phyloP scores from a whole-genome alignment of 805 yeast species.

The Candida verbasci region DNA sequence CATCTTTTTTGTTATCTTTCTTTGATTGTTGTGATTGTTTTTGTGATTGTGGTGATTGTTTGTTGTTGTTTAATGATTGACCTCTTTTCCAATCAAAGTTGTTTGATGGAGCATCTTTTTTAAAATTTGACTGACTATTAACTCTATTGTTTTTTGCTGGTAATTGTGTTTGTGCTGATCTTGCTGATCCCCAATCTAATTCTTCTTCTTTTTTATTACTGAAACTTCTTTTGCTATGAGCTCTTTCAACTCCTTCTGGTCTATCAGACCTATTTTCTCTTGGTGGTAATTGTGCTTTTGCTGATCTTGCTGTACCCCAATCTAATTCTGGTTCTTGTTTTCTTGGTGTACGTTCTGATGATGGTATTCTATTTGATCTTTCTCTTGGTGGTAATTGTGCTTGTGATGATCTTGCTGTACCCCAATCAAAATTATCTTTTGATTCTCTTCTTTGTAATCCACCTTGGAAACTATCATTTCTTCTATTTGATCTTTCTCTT shows the following conservation, averaged over 20 bases:
- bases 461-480: constrained; percentile 9
- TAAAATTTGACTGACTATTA: constrained; percentile 4
- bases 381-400: constrained; percentile 37
- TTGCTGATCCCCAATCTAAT: constrained; percentile 46
- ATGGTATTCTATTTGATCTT: constrained; percentile 21
- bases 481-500: constrained; percentile 30
- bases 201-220: constrained; percentile 24
- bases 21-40: constrained; percentile 2
- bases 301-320: constrained; percentile 37
- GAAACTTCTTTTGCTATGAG: constrained; percentile 19
- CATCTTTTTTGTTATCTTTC: constrained; percentile 19
- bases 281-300: constrained; percentile 28
- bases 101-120: constrained; percentile 19
- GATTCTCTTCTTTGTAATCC: constrained; percentile 42
- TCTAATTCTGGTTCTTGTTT: constrained; percentile 38
- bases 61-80: constrained; percentile 1
- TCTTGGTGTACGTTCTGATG: constrained; percentile 21
- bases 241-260: constrained; percentile 37
- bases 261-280: constrained; percentile 28
- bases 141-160: constrained; percentile 10
- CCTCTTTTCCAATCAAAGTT: constrained; percentile 38
- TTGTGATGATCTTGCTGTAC: constrained; percentile 36
- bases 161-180: constrained; percentile 23
- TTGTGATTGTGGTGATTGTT: too few species aligned
- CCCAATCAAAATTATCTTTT: constrained; percentile 57